These are phyloP conservation scores for Tricholomella constricta DNA, from an alignment of 768 basidiomycete genomes.

Conservation along the genomic window DNA sequence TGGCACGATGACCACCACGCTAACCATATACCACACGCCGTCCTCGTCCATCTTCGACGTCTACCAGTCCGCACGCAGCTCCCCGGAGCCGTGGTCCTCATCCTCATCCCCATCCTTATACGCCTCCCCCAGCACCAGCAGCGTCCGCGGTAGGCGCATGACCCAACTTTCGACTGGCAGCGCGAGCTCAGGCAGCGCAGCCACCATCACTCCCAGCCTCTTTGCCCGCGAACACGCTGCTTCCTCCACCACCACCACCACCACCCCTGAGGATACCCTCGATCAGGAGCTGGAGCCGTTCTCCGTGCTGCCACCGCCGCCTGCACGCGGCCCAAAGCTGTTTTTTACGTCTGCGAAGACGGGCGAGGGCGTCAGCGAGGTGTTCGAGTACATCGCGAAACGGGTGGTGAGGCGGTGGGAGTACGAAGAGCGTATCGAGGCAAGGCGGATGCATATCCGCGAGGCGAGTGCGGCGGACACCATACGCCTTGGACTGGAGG, in stretches of 20 bases:
- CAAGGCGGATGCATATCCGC: slow-evolving; percentile 39
- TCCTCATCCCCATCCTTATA: slow-evolving; percentile 14
- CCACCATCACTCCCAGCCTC: slow-evolving; percentile 62
- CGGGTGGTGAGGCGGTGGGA: slow-evolving; percentile 67
- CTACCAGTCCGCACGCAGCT: slow-evolving; percentile 62
- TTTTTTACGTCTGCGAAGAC: slow-evolving; percentile 83
- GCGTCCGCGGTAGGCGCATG: slow-evolving; percentile 24
- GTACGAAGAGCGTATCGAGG: slow-evolving; percentile 61
- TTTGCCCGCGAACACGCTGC: slow-evolving; percentile 41
- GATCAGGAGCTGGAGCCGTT: not conserved
- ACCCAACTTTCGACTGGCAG: slow-evolving; percentile 34
- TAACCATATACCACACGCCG: slow-evolving; percentile 76
- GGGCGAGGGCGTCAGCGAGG: slow-evolving; percentile 66
- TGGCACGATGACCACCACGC: slow-evolving; percentile 57
- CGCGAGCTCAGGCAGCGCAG: slow-evolving; percentile 48
- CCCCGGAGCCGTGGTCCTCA: slow-evolving; percentile 46
- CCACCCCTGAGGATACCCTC: slow-evolving; percentile 13
- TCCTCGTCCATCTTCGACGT: slow-evolving; percentile 73
- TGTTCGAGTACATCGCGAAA: slow-evolving; percentile 75
- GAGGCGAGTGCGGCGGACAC: slow-evolving; percentile 40
- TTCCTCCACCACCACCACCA: slow-evolving; percentile 6
- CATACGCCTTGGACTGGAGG: slow-evolving; percentile 32
- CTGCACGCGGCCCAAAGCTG: slow-evolving; percentile 59
- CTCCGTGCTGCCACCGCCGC: slow-evolving; percentile 30
- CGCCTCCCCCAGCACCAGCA: slow-evolving; percentile 22